Percentiles rank a stretch among this genome's conserved stretches.
Conservation (phyloP, 371 early-diverging fungal genomes). For the Apophysomyces sp. region DNA sequence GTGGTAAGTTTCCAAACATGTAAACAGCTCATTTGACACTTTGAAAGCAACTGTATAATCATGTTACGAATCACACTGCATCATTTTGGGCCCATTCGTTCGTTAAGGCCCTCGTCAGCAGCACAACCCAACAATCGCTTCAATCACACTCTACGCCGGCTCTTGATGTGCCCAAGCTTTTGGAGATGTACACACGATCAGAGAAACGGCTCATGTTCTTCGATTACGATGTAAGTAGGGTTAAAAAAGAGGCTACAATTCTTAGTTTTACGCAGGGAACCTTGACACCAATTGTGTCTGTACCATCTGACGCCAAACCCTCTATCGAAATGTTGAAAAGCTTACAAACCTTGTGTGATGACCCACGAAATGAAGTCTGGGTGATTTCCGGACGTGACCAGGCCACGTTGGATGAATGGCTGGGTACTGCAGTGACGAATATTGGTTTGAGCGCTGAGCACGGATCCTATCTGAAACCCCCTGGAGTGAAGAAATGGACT, state of each 20-base stretch:
- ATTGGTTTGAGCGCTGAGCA: constrained; percentile 94
- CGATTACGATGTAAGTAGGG: constrained; percentile 77
- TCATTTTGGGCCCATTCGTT: constrained; percentile 89
- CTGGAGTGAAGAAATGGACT: constrained; percentile 72
- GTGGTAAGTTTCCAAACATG: constrained; percentile 68
- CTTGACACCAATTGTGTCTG: constrained; percentile 70
- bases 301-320: constrained; percentile 70
- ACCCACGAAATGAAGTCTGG: constrained; percentile 85
- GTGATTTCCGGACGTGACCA: constrained; percentile 92
- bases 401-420: constrained; percentile 83
- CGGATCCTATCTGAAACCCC: constrained; percentile 91
- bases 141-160: constrained; percentile 66
- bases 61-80: constrained; percentile 87
- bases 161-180: constrained; percentile 47
- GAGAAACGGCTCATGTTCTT: constrained; percentile 75
- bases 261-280: constrained; percentile 66
- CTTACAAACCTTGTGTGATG: constrained; percentile 57
- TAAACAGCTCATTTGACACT: constrained; percentile 41
- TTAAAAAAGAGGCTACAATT: constrained; percentile 6
- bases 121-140: constrained; percentile 23
- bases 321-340: constrained; percentile 60
- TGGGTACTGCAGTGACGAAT: constrained; percentile 59
- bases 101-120: constrained; percentile 52
- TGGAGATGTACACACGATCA: constrained; percentile 44
- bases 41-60: constrained; percentile 67